Evolutionary conservation across 176 grass and related monocot genomes (phyloP).

Genomic region (Puya raimondii): DNA sequence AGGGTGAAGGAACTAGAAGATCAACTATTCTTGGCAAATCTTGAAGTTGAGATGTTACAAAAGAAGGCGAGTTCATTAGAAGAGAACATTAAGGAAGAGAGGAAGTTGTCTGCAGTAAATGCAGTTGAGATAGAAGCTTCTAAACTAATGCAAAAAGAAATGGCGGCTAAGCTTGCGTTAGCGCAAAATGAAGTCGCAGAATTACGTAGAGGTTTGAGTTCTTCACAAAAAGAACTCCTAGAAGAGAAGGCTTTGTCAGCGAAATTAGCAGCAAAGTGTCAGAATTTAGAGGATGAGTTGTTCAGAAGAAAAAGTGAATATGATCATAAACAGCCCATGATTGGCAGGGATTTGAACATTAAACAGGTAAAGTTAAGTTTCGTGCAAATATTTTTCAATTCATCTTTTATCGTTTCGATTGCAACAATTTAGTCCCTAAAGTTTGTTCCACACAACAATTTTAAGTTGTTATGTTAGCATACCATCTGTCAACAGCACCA

Average conservation of each 20-base stretch:
- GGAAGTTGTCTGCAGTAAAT: conserved; percentile 45
- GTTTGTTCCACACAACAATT: too few relatives aligned
- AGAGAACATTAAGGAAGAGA: conserved; percentile 50
- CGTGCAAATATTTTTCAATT: neutral
- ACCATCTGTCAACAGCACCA: too few relatives aligned
- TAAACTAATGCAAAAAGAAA: conserved; percentile 52
- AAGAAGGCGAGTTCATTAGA: conserved; percentile 40
- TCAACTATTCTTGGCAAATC: conserved; percentile 24
- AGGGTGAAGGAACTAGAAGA: conserved; percentile 27
- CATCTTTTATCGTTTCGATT: neutral
- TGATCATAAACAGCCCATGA: conserved; percentile 16
- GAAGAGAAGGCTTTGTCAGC: conserved; percentile 28
- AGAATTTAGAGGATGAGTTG: conserved; percentile 39
- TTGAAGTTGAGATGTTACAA: conserved; percentile 31
- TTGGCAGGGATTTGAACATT: conserved; percentile 28
- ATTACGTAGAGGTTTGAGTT: conserved; percentile 20
- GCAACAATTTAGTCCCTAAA: too few relatives aligned
- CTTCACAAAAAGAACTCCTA: conserved; percentile 41
- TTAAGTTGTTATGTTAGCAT: too few relatives aligned
- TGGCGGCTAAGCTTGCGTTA: conserved; percentile 30
- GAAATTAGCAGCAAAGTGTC: conserved; percentile 30
- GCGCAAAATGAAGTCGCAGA: conserved; percentile 36
- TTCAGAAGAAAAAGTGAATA: conserved; percentile 19
- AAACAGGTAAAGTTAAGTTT: conserved; percentile 47
- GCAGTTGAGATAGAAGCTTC: conserved; percentile 47